Evolutionary conservation across 805 yeast genomes (phyloP).

Genomic region (Peterozyma xylosa): DNA sequence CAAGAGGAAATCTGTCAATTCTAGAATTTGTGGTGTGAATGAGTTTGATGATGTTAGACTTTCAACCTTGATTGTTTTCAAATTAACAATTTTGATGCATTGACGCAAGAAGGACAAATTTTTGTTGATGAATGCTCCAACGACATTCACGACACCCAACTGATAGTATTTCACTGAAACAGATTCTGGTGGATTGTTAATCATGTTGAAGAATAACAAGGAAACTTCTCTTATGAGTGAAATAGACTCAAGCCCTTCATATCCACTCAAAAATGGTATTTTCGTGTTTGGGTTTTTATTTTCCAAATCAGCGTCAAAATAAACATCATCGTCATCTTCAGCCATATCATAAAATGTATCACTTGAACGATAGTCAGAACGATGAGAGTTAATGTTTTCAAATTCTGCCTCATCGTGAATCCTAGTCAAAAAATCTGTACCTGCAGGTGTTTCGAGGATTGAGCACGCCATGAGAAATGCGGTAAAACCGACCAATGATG

Average conservation of each 20-base stretch:
- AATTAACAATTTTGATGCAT: constrained; percentile 12
- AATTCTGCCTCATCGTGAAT: constrained; percentile 11
- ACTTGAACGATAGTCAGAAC: not conserved
- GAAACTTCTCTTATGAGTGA: constrained; percentile 32
- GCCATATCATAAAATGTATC: constrained; percentile 6
- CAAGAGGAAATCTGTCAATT: constrained; percentile 9
- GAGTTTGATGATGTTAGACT: not conserved
- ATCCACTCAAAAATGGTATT: constrained; percentile 43
- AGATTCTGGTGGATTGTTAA: constrained; percentile 42
- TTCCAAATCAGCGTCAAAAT: constrained; percentile 27
- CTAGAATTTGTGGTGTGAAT: constrained; percentile 2
- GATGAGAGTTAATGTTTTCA: not conserved
- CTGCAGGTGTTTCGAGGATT: constrained; percentile 40
- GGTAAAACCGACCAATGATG: constrained; percentile 39
- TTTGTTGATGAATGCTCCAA: constrained; percentile 19
- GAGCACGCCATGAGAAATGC: constrained; percentile 50
- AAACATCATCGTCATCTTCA: constrained; percentile 11
- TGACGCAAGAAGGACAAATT: constrained; percentile 10
- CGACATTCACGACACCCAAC: constrained; percentile 46
- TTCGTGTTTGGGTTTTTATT: constrained; percentile 30
- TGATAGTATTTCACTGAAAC: constrained; percentile 41
- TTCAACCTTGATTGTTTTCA: constrained; percentile 7
- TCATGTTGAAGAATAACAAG: constrained; percentile 33
- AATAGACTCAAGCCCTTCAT: constrained; percentile 32
- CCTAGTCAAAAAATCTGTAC: constrained; percentile 25